phyloP scores from a whole-genome alignment of 768 basidiomycete genomes.

The Tylopilus subfusipes region DNA sequence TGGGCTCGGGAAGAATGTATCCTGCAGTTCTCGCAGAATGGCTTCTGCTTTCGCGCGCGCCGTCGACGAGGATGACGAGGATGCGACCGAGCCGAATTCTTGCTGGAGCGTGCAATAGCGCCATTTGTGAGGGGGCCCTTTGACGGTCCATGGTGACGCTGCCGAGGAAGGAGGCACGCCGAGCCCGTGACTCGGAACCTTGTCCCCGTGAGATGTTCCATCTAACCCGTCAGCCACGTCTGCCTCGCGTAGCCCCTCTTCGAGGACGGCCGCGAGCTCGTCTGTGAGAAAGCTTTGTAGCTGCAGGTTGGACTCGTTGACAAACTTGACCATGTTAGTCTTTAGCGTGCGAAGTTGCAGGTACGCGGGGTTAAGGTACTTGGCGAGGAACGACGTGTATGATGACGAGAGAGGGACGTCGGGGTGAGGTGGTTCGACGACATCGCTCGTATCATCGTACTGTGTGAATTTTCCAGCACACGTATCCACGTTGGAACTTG shows the following conservation, averaged over 20 bases:
- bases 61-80: background rate
- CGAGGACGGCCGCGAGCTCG: constrained; percentile 64
- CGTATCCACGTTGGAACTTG: constrained; percentile 44
- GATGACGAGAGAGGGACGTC: constrained; percentile 52
- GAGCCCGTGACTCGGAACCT: constrained; percentile 64
- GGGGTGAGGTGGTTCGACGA: constrained; percentile 46
- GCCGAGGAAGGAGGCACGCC: constrained; percentile 45
- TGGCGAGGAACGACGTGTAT: constrained; percentile 69
- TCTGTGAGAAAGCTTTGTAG: constrained; percentile 80
- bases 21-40: constrained; percentile 48
- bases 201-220: constrained; percentile 43
- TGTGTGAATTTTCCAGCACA: constrained; percentile 43
- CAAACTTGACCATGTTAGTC: constrained; percentile 75
- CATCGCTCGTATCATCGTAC: constrained; percentile 40
- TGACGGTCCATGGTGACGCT: constrained; percentile 61
- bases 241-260: constrained; percentile 57
- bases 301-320: constrained; percentile 83
- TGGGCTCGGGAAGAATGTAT: constrained; percentile 69
- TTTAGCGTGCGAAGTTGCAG: constrained; percentile 79
- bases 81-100: background rate
- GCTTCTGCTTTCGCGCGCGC: constrained; percentile 18
- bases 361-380: constrained; percentile 88
- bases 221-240: constrained; percentile 65
- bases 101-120: constrained; percentile 71
- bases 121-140: constrained; percentile 93